A percentile compares a stretch with the other conserved stretches of the same genome.
phyloP scores from a whole-genome alignment of 2,329 filamentous ascomycete genomes.

The Helminthosporium solani region DNA sequence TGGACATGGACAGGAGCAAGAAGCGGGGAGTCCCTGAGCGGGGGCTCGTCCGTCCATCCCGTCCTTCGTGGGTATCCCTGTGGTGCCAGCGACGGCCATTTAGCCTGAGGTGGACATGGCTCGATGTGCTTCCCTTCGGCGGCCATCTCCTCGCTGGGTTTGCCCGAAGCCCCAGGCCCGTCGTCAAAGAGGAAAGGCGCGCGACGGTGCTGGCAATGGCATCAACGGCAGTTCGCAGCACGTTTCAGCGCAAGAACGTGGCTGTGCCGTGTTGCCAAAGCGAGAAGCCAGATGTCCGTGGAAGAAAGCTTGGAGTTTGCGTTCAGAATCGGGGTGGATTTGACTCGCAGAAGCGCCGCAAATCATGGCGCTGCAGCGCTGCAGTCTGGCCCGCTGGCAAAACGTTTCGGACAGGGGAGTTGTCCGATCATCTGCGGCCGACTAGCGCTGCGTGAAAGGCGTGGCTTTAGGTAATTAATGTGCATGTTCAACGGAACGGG shows the following conservation, averaged over 20 bases:
- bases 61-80: conserved; percentile 36
- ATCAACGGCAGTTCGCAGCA: conserved; percentile 28
- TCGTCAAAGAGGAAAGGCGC: conserved; percentile 25
- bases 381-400: conserved; percentile 16
- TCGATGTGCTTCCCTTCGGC: conserved; percentile 15
- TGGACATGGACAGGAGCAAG: no score
- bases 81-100: conserved; percentile 29
- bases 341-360: conserved; percentile 36
- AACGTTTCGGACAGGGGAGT: conserved; percentile 30
- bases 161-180: conserved; percentile 33
- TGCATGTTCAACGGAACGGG: no score
- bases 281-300: conserved; percentile 10
- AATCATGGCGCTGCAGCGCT: conserved; percentile 28
- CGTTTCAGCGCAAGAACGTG: conserved; percentile 32
- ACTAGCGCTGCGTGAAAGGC: no score
- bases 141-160: conserved; percentile 17
- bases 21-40: conserved; percentile 28
- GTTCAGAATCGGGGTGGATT: no score
- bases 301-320: conserved; percentile 1
- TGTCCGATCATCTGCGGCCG: conserved; percentile 33
- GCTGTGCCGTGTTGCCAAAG: conserved; percentile 21
- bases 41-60: conserved; percentile 41
- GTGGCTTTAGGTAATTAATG: no score
- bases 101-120: conserved; percentile 38
- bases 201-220: not conserved